Conservation (phyloP, 768 basidiomycete genomes). For the Russula sp. region DNA sequence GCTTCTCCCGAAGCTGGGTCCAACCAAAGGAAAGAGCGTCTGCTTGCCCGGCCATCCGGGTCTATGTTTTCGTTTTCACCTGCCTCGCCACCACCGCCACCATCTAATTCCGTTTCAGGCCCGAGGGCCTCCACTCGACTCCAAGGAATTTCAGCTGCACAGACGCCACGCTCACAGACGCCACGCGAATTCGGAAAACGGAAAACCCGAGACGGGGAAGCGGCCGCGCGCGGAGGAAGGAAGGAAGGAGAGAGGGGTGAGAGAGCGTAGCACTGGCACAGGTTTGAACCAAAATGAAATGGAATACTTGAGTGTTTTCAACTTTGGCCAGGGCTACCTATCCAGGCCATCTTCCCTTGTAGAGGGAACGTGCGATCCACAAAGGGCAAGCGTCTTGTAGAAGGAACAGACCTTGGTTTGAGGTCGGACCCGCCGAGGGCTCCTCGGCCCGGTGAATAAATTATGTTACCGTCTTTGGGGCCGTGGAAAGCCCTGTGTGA, state of each 20-base stretch:
- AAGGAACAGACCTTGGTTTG: too few species aligned
- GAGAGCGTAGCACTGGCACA: neutral
- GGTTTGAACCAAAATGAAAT: neutral
- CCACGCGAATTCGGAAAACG: neutral
- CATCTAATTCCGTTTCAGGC: neutral
- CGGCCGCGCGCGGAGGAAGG: neutral
- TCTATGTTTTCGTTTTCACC: too few species aligned
- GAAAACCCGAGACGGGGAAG: neutral
- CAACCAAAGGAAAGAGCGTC: neutral
- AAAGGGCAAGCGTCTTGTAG: neutral
- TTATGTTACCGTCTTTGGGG: neutral
- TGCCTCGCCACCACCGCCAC: neutral
- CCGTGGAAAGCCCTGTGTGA: neutral
- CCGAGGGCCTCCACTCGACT: neutral
- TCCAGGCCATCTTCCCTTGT: slow-evolving; percentile 18
- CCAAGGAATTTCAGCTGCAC: too few species aligned
- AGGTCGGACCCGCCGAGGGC: neutral
- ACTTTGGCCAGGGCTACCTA: slow-evolving; percentile 13
- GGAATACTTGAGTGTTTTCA: neutral
- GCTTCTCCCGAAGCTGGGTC: neutral
- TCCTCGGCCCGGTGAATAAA: slow-evolving; percentile 10
- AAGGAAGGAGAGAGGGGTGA: neutral
- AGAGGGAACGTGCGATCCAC: slow-evolving; percentile 1
- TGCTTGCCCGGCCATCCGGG: neutral
- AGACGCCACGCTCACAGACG: neutral